phyloP scores from a whole-genome alignment of 768 basidiomycete species.

The Neoboletus brunneissimus region DNA sequence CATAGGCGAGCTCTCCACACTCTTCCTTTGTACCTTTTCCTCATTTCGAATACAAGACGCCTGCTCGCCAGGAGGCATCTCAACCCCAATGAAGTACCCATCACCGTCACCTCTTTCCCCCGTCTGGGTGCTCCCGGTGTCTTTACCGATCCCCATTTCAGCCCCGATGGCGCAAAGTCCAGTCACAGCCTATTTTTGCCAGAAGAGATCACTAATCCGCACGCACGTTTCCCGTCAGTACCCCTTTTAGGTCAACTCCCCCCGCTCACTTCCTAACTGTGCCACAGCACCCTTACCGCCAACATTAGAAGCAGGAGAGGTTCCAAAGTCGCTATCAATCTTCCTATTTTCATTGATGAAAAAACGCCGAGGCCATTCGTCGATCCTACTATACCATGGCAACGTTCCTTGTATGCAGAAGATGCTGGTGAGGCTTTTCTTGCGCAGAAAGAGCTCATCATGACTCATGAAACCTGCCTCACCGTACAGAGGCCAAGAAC shows the following conservation, averaged over 20 bases:
- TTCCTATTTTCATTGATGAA: slow-evolving; percentile 87
- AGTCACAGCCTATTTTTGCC: slow-evolving; percentile 94
- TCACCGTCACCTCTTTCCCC: slow-evolving; percentile 96
- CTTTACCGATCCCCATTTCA: slow-evolving; percentile 89
- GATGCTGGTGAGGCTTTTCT: slow-evolving; percentile 60
- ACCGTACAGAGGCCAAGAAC: slow-evolving; percentile 69
- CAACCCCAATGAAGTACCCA: slow-evolving; percentile 79
- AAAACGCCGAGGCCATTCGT: slow-evolving; percentile 87
- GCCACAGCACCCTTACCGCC: slow-evolving; percentile 85
- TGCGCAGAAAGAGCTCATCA: slow-evolving; percentile 4
- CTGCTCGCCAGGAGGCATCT: slow-evolving; percentile 80
- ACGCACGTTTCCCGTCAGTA: slow-evolving; percentile 95
- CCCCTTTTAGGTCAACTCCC: slow-evolving; percentile 8
- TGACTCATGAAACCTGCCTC: slow-evolving; percentile 2
- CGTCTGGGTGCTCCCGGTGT: slow-evolving; percentile 83
- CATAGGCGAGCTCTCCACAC: slow-evolving; percentile 56
- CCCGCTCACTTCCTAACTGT: slow-evolving; percentile 9
- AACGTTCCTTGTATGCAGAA: slow-evolving; percentile 78
- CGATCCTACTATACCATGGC: slow-evolving; percentile 89
- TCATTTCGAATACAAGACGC: slow-evolving; percentile 50
- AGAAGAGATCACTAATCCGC: slow-evolving; percentile 94
- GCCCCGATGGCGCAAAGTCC: slow-evolving; percentile 72
- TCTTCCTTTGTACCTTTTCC: not conserved
- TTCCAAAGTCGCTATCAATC: slow-evolving; percentile 92
- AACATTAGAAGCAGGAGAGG: slow-evolving; percentile 90